These are phyloP conservation scores for Reticulomyxa filosa DNA, from an alignment of 78 protist genomes.

Conservation along the genomic window DNA sequence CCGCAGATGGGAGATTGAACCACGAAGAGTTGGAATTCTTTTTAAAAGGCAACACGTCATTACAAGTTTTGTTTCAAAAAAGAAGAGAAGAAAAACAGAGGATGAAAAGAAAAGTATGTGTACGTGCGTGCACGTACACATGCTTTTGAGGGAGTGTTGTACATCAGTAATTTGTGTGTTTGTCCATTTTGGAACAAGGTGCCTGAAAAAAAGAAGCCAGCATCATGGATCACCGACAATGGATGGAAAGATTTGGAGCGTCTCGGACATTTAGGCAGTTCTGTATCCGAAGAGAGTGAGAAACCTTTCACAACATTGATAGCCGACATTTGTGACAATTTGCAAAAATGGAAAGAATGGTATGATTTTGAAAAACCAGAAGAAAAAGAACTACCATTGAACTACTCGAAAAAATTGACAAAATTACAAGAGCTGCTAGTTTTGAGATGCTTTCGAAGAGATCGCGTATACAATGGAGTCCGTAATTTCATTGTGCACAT, in stretches of 20 bases:
- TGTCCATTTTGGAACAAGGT: no score
- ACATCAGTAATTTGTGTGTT: no score
- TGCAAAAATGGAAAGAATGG: constrained; percentile 47
- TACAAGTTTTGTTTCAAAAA: no score
- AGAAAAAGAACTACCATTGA: constrained; percentile 6
- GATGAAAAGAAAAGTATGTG: no score
- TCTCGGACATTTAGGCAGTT: background rate
- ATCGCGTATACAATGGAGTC: constrained; percentile 41
- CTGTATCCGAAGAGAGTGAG: background rate
- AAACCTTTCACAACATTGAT: background rate
- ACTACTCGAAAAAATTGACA: background rate
- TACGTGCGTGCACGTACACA: background rate
- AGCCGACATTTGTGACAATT: background rate
- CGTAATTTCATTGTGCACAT: constrained; percentile 16
- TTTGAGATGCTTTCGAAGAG: constrained; percentile 54
- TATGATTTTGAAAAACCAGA: constrained; percentile 44
- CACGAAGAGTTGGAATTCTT: constrained; percentile 44
- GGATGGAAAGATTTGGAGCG: constrained; percentile 50
- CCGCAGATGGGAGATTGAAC: constrained; percentile 21
- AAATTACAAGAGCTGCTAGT: constrained; percentile 33
- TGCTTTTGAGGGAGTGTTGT: background rate
- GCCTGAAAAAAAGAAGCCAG: background rate
- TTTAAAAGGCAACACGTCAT: constrained; percentile 47
- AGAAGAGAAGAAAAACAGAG: no score
- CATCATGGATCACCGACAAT: constrained; percentile 26